phyloP scores from a whole-genome alignment of 768 basidiomycete genomes.

The Strobilomyces confusus region DNA sequence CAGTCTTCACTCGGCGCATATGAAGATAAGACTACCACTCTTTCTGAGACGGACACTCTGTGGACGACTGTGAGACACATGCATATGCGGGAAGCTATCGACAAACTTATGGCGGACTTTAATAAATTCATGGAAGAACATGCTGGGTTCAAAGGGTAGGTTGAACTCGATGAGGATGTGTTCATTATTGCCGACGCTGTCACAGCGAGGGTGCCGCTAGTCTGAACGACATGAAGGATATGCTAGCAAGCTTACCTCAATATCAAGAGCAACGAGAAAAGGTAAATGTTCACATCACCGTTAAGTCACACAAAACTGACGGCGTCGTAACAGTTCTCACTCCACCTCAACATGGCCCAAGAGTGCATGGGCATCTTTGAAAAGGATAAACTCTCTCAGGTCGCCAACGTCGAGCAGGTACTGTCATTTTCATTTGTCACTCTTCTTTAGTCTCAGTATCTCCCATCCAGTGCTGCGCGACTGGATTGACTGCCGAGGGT shows the following conservation, averaged over 20 bases:
- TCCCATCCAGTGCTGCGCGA: slow-evolving; percentile 76
- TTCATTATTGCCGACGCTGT: slow-evolving; percentile 1
- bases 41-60: slow-evolving; percentile 85
- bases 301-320: neutral
- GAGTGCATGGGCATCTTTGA: slow-evolving; percentile 96
- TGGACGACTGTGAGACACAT: slow-evolving; percentile 94
- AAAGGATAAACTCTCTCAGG: slow-evolving; percentile 73
- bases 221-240: slow-evolving; percentile 98
- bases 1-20: slow-evolving; percentile 79
- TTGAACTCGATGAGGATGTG: slow-evolving; percentile 2
- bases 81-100: slow-evolving; percentile 98
- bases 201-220: slow-evolving; percentile 75
- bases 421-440: neutral
- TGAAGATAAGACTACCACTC: slow-evolving; percentile 82
- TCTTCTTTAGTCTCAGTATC: neutral
- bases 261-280: slow-evolving; percentile 95
- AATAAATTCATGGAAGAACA: slow-evolving; percentile 92
- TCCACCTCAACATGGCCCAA: slow-evolving; percentile 96
- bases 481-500: slow-evolving; percentile 85
- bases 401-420: slow-evolving; percentile 91
- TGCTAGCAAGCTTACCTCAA: slow-evolving; percentile 92
- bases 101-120: slow-evolving; percentile 95
- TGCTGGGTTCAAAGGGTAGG: slow-evolving; percentile 88
- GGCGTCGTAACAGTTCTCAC: slow-evolving; percentile 66
- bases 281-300: slow-evolving; percentile 38